Conservation (phyloP, 257 asterid genomes). For the Solanum pennellii region DNA sequence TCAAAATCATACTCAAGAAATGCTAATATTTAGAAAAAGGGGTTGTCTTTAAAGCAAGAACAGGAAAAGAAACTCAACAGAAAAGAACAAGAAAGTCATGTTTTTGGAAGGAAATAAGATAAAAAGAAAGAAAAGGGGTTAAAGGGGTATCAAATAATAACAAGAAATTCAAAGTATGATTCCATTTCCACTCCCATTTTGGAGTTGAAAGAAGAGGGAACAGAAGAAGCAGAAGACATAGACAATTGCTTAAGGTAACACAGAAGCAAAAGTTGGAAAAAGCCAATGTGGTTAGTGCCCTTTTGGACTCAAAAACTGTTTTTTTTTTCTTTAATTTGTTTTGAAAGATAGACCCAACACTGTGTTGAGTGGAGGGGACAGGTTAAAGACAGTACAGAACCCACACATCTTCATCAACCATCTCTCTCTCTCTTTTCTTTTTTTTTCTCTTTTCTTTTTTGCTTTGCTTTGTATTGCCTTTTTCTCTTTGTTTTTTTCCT, state of each 20-base stretch:
- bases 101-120: neutral
- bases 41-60: conserved; percentile 40
- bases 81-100: conserved; percentile 14
- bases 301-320: conserved; percentile 43
- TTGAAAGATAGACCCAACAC: conserved; percentile 6
- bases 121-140: neutral
- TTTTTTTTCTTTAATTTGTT: neutral
- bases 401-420: conserved; percentile 51
- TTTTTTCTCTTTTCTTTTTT: neutral
- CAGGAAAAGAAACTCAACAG: conserved; percentile 14
- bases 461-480: neutral
- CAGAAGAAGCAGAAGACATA: conserved; percentile 63
- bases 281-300: conserved; percentile 53
- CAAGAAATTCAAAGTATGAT: conserved; percentile 78
- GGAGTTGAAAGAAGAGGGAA: conserved; percentile 57
- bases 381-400: conserved; percentile 88
- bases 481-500: conserved; percentile 6
- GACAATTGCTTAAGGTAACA: conserved; percentile 66
- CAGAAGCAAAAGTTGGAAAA: conserved; percentile 61
- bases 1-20: conserved; percentile 19
- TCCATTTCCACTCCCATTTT: conserved; percentile 52
- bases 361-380: conserved; percentile 96
- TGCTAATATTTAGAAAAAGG: conserved; percentile 17
- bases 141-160: conserved; percentile 53
- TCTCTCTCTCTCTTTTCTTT: neutral